Conservation (phyloP, 495 filamentous ascomycete species). For the Tuber indicum region DNA sequence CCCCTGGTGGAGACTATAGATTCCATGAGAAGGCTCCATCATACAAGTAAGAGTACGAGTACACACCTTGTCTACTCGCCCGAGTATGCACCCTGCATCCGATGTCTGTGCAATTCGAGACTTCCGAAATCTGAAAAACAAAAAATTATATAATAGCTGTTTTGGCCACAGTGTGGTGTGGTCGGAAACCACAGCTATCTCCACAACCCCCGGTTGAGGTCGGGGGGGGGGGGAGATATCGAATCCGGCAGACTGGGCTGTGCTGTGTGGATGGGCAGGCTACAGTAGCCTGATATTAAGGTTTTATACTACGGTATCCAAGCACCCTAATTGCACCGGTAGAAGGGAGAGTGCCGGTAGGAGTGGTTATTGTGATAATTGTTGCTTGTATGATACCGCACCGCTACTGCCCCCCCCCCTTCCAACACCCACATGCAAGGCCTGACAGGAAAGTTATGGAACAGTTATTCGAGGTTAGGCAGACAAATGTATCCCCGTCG, state of each 20-base stretch:
- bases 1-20: not conserved
- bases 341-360: not conserved
- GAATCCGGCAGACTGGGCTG: not conserved
- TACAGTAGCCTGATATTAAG: not conserved
- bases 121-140: not conserved
- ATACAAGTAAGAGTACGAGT: not conserved
- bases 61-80: not conserved
- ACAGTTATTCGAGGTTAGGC: not conserved
- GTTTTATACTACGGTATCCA: slow-evolving; percentile 2
- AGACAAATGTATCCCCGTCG: not conserved
- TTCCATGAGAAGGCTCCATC: not conserved
- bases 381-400: not conserved
- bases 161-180: not conserved
- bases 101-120: not conserved
- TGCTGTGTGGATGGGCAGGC: not conserved
- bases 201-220: not conserved
- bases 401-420: not conserved
- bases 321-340: not conserved
- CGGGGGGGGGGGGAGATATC: not conserved
- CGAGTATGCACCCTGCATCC: not conserved
- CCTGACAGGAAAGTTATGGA: too few species aligned
- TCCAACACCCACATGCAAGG: not conserved
- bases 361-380: not conserved
- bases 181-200: not conserved
- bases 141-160: not conserved